Conservation (phyloP, 352 stramenopile genomes). For the Elongisporangium undulatum region DNA sequence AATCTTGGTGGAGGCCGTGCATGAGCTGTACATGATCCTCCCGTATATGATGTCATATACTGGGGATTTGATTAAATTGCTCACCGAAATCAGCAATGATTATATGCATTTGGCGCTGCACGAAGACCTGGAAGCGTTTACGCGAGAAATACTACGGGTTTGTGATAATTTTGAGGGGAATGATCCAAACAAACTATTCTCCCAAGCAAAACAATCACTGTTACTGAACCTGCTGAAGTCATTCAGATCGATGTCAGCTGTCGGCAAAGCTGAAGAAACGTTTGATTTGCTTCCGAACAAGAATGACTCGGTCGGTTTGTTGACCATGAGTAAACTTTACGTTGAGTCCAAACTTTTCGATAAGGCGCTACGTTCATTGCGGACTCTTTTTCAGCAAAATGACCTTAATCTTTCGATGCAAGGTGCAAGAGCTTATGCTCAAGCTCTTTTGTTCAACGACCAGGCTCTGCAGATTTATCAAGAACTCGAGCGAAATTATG, state of each 20-base stretch:
- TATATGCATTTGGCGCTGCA: conserved; percentile 31
- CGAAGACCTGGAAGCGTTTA: conserved; percentile 35
- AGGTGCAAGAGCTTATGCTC: conserved; percentile 37
- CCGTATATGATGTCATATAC: conserved; percentile 54
- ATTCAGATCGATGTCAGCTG: conserved; percentile 36
- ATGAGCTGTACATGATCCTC: conserved; percentile 70
- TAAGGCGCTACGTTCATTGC: conserved; percentile 37
- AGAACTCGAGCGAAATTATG: conserved; percentile 56
- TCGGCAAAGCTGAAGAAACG: conserved; percentile 57
- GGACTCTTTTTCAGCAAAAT: conserved; percentile 52
- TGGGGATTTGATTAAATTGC: conserved; percentile 35
- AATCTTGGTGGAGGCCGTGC: conserved; percentile 45
- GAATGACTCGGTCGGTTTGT: conserved; percentile 24
- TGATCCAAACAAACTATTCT: background rate
- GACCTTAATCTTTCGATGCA: conserved; percentile 35
- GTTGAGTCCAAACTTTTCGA: conserved; percentile 35
- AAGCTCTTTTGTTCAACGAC: conserved; percentile 40
- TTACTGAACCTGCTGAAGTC: conserved; percentile 45
- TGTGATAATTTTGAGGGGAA: conserved; percentile 31
- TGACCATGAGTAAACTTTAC: conserved; percentile 61
- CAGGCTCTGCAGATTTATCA: conserved; percentile 57
- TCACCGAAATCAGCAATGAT: conserved; percentile 44
- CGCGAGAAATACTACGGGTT: conserved; percentile 54
- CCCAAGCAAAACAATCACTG: conserved; percentile 23
- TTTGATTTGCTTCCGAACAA: conserved; percentile 39